phyloP scores from a whole-genome alignment of 192 early-diverging fungal genomes.

The Podila epicladia region DNA sequence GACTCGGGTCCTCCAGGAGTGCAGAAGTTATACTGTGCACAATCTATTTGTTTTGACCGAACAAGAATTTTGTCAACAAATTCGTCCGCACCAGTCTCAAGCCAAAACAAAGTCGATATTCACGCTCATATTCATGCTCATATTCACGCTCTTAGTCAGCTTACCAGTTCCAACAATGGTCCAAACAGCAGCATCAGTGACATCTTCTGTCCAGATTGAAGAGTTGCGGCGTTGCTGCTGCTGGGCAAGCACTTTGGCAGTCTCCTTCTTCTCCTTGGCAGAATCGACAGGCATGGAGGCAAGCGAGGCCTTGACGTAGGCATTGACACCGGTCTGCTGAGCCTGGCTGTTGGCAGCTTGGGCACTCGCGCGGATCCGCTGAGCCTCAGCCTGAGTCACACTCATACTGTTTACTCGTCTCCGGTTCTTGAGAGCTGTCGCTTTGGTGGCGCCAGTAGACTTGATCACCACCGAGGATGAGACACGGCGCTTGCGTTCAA shows the following conservation, averaged over 20 bases:
- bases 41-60: slow-evolving; percentile 41
- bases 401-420: slow-evolving; percentile 65
- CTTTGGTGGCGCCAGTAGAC: slow-evolving; percentile 21
- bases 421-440: slow-evolving; percentile 42
- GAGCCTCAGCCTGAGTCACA: slow-evolving; percentile 52
- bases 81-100: background rate
- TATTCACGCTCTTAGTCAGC: slow-evolving; percentile 18
- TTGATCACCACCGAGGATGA: slow-evolving; percentile 54
- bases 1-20: slow-evolving; percentile 54
- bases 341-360: slow-evolving; percentile 21
- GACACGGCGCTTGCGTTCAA: slow-evolving; percentile 52
- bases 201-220: slow-evolving; percentile 79
- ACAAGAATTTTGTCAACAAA: background rate
- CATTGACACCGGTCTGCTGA: slow-evolving; percentile 18
- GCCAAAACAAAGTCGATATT: slow-evolving; percentile 44
- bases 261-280: slow-evolving; percentile 28
- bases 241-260: slow-evolving; percentile 18
- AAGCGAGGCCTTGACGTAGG: slow-evolving; percentile 3
- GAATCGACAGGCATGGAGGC: background rate
- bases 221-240: slow-evolving; percentile 39
- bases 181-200: slow-evolving; percentile 92
- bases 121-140: background rate
- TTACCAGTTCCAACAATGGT: slow-evolving; percentile 89
- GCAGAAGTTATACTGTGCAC: slow-evolving; percentile 65
- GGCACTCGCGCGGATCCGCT: slow-evolving; percentile 36